Evolutionary conservation across 768 basidiomycete genomes (phyloP).

Genomic region (Collybia nuda): DNA sequence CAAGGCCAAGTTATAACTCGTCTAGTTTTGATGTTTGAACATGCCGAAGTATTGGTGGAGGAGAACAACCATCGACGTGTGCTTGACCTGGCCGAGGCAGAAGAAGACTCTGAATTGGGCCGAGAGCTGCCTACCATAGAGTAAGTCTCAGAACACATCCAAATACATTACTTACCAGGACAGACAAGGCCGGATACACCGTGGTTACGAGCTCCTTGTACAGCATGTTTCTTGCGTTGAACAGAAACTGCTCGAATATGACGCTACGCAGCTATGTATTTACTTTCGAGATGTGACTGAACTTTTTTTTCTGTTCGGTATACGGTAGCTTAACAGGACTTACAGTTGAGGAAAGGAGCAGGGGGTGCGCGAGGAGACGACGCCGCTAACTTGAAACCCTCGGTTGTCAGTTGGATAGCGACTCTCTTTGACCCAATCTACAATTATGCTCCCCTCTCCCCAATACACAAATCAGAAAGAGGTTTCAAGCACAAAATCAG

Average conservation of each 20-base stretch:
- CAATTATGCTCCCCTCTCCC: not conserved
- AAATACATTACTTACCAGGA: not conserved
- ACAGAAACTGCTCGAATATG: not conserved
- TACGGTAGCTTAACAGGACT: not conserved
- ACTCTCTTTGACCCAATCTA: not conserved
- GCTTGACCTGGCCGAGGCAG: not conserved
- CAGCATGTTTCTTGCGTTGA: not conserved
- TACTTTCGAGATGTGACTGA: not conserved
- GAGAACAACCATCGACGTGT: not conserved
- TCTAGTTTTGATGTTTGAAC: not conserved
- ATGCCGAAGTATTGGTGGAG: not conserved
- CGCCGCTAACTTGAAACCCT: slow-evolving; percentile 3
- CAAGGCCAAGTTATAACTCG: not conserved
- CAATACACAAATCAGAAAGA: slow-evolving; percentile 6
- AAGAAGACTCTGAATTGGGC: no score
- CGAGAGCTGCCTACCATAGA: not conserved
- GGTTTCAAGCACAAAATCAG: slow-evolving; percentile 15
- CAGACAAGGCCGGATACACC: not conserved
- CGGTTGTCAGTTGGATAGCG: slow-evolving; percentile 7
- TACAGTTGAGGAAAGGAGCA: not conserved
- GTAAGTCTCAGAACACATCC: not conserved
- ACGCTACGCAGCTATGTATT: not conserved
- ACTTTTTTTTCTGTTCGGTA: not conserved
- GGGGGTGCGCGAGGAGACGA: slow-evolving; percentile 11
- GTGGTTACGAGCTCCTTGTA: not conserved